These are phyloP conservation scores for Boletales sp. DNA, from an alignment of 768 basidiomycete species.

Conservation along the genomic window DNA sequence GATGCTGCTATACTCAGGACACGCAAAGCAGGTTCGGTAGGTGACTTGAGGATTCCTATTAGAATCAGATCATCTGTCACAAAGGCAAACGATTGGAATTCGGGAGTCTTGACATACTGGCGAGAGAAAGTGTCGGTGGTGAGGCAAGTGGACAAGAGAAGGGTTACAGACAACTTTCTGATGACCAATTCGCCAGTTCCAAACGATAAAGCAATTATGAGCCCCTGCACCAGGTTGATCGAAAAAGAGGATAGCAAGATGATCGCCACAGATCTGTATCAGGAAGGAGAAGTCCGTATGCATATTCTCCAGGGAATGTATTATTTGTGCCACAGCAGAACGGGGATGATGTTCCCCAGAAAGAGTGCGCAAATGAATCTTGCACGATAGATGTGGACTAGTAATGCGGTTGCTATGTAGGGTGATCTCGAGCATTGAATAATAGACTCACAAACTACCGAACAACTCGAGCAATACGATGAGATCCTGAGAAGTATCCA, in stretches of 20 bases:
- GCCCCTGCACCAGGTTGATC: conserved; percentile 6
- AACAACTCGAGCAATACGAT: conserved; percentile 27
- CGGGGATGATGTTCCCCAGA: conserved; percentile 28
- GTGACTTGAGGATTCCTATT: conserved; percentile 11
- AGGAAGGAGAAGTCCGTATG: conserved; percentile 15
- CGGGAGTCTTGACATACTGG: conserved; percentile 18
- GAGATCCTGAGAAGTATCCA: conserved; percentile 36
- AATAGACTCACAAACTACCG: conserved; percentile 17
- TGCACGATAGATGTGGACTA: conserved; percentile 19
- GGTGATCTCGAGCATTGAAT: neutral
- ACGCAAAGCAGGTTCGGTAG: conserved; percentile 9
- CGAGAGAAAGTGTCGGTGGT: conserved; percentile 1
- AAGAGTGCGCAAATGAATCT: conserved; percentile 28
- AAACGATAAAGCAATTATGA: conserved; percentile 24
- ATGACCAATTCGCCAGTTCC: conserved; percentile 33
- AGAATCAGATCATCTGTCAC: conserved; percentile 30
- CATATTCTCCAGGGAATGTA: conserved; percentile 1
- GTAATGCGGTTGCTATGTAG: neutral
- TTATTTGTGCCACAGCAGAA: conserved; percentile 13
- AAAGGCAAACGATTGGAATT: conserved; percentile 33
- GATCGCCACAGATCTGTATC: conserved; percentile 31
- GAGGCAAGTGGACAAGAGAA: neutral
- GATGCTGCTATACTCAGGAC: conserved; percentile 18
- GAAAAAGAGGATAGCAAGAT: conserved; percentile 28
- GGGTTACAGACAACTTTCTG: conserved; percentile 25